Evolutionary conservation across 352 stramenopile genomes (phyloP).

Genomic region (Phytopythium vexans): DNA sequence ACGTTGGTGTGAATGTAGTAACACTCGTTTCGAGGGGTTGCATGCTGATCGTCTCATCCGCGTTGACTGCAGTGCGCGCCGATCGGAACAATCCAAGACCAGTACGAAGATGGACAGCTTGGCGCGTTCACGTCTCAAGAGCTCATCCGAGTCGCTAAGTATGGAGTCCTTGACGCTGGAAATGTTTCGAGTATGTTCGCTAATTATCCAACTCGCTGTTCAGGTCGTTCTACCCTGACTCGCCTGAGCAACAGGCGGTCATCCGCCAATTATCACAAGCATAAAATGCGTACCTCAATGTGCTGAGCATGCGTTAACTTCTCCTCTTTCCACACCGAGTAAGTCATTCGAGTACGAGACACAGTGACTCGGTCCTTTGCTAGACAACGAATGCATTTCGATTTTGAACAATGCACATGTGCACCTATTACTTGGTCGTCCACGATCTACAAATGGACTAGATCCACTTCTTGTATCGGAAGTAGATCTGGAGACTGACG

Average conservation of each 20-base stretch:
- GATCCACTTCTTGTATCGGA: slow-evolving; percentile 85
- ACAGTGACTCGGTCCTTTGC: background rate
- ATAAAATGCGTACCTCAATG: too few species aligned
- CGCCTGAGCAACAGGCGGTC: slow-evolving; percentile 45
- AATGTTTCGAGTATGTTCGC: background rate
- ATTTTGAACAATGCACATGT: background rate
- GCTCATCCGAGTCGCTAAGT: slow-evolving; percentile 47
- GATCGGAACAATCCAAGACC: slow-evolving; percentile 13
- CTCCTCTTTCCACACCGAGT: background rate
- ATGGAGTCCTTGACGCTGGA: background rate
- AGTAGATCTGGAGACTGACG: slow-evolving; percentile 70
- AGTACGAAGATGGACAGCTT: slow-evolving; percentile 45
- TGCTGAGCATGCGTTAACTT: too few species aligned
- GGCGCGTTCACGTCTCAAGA: slow-evolving; percentile 38
- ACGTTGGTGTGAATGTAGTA: background rate
- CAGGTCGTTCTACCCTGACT: slow-evolving; percentile 67
- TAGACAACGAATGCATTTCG: too few species aligned
- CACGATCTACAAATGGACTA: slow-evolving; percentile 15
- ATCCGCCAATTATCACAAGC: slow-evolving; percentile 22
- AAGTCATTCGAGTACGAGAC: background rate
- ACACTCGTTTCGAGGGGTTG: too few species aligned
- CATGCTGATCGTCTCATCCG: too few species aligned
- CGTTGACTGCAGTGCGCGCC: too few species aligned
- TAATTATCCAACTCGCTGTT: background rate
- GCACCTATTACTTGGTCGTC: background rate